Conservation (phyloP, 1,284 basidiomycete genomes). For the Ustilago loliicola region DNA sequence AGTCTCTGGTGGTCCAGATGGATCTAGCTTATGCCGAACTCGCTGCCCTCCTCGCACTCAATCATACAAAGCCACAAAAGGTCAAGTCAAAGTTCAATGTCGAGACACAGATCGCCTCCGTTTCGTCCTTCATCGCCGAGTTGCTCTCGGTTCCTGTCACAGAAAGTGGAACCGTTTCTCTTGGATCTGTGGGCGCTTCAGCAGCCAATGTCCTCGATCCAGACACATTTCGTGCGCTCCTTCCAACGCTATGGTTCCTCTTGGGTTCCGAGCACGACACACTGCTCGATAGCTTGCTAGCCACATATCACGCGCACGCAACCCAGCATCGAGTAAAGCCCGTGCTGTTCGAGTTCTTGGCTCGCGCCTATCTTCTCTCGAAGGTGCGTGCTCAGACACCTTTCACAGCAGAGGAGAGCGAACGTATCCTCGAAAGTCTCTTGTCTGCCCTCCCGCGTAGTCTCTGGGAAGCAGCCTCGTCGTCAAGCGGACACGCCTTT, state of each 20-base stretch:
- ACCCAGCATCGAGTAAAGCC: conserved; percentile 42
- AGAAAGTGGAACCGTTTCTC: conserved; percentile 36
- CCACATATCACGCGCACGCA: conserved; percentile 33
- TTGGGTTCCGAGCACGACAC: conserved; percentile 39
- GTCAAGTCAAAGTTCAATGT: conserved; percentile 43
- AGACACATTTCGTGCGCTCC: conserved; percentile 45
- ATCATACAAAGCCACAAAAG: conserved; percentile 14
- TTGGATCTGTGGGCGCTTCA: conserved; percentile 24
- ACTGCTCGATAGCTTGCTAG: conserved; percentile 36
- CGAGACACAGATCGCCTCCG: conserved; percentile 39
- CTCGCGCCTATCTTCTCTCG: conserved; percentile 38
- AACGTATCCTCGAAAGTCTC: conserved; percentile 23
- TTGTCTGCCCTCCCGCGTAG: conserved; percentile 33
- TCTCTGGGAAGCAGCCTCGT: conserved; percentile 37
- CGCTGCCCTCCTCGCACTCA: conserved; percentile 43
- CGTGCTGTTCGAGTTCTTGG: conserved; percentile 55
- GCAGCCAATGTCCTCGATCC: conserved; percentile 33
- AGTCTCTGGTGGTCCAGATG: conserved; percentile 40
- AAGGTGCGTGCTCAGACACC: conserved; percentile 19
- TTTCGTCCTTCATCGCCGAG: conserved; percentile 43
- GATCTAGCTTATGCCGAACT: conserved; percentile 56
- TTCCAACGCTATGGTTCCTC: conserved; percentile 60
- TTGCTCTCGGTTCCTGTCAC: conserved; percentile 28
- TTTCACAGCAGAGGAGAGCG: conserved; percentile 15
- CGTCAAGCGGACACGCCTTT: conserved; percentile 14